Evolutionary conservation across 1,284 basidiomycete species (phyloP), one percentile per base, ranked within the genome.

Genomic region (Cystobasidium pallidum): DNA sequence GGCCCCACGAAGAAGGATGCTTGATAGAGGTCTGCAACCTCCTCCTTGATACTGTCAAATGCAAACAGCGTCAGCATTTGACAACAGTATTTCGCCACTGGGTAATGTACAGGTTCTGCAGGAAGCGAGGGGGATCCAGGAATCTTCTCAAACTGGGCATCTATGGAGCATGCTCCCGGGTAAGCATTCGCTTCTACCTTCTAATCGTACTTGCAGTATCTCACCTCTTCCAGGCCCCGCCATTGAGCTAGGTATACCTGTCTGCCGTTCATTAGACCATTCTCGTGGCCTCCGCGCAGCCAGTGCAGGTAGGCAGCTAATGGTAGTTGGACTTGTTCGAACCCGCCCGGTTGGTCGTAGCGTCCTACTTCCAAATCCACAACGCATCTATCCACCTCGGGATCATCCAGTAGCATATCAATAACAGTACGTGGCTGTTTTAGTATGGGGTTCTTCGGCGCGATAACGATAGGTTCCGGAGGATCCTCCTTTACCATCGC

Each of bases 171-270:
- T 10, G 24, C 41, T 11, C 1, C 34, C 2, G 7, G 6, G 19
- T n/a, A 55, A 47, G n/a, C n/a, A n/a, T n/a, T n/a, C 36, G 36
- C 13, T 26, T n/a, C 49, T 21, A 6, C 15, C 34, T 15, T 71
- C 4, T 34, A n/a, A 17, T 66, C 19, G 28, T 21, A 26, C 34
- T 13, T 6, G 13, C 21, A 41, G 1, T 34, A 4, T 15, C 59
- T 39, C 47, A 71, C 68, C 49, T 71, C 68, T 26, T 71, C 68
- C 28, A 71, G 30, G 15, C 59, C 68, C 17, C 68, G 36, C 68
- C 68, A 71, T 71, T 71, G 68, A n/a, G 68, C 68, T 17, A 71
- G 68, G 41, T 71, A 71, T 7, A 71, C 68, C 26, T 52, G 59
- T 41, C 64, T 71, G 30, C 68, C 68, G 6, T 64, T 54, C 68